Evolutionary conservation across 2,329 filamentous ascomycete genomes (phyloP).

Genomic region (Penicillium freii): DNA sequence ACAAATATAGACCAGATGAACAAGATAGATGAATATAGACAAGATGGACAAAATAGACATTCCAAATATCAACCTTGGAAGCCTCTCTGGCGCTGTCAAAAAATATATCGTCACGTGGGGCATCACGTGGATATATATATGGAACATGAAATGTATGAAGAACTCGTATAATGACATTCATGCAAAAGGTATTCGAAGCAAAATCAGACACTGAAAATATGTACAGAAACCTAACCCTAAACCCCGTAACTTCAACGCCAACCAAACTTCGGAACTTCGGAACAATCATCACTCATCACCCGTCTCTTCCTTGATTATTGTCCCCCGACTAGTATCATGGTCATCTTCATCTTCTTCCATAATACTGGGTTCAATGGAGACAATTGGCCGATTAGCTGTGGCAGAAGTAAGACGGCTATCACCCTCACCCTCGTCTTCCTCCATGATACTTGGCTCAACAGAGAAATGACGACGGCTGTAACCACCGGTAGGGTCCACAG

Average conservation of each 20-base stretch:
- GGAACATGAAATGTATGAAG: background rate
- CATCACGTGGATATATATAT: constrained; percentile 3
- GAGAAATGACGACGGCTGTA: constrained; percentile 29
- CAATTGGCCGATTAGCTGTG: constrained; percentile 19
- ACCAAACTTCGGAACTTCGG: constrained; percentile 5
- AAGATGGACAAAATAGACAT: background rate
- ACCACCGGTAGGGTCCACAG: constrained; percentile 29
- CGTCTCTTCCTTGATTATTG: constrained; percentile 34
- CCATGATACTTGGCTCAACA: constrained; percentile 40
- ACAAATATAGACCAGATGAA: background rate
- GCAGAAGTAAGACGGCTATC: constrained; percentile 29
- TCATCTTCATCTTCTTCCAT: constrained; percentile 42
- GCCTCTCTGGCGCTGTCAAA: constrained; percentile 1
- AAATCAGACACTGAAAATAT: constrained; percentile 9
- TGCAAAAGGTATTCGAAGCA: constrained; percentile 1
- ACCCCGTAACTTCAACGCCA: constrained; percentile 9
- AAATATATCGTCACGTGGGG: constrained; percentile 4
- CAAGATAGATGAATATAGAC: background rate
- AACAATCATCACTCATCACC: constrained; percentile 30
- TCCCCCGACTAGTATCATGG: constrained; percentile 31
- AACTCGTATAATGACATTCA: background rate
- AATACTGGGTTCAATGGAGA: constrained; percentile 38
- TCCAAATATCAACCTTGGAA: background rate
- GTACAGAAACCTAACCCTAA: constrained; percentile 14
- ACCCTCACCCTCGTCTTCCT: constrained; percentile 36